Conservation (phyloP, 2,329 filamentous ascomycete species). For the Apiospora phragmitis region DNA sequence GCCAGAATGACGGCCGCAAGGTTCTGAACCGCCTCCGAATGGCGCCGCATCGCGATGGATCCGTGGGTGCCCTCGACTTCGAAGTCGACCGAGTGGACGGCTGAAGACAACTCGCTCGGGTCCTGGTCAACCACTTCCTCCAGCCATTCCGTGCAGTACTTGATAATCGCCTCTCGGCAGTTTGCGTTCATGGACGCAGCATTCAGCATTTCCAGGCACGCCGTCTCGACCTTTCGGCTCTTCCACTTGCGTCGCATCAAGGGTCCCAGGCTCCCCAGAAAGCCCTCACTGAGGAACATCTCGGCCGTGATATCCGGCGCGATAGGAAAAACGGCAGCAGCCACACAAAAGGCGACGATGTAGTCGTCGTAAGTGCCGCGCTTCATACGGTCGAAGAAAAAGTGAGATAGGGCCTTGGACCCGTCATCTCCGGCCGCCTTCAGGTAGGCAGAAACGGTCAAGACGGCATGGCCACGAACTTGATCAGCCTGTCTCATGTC, state of each 20-base stretch:
- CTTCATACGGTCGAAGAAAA: conserved; percentile 71
- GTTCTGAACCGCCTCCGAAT: conserved; percentile 63
- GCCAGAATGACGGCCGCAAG: conserved; percentile 74
- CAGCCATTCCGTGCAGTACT: conserved; percentile 85
- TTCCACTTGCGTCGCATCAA: conserved; percentile 80
- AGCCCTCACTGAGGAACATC: conserved; percentile 86
- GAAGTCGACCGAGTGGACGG: conserved; percentile 50
- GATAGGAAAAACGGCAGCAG: conserved; percentile 83
- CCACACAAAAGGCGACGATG: conserved; percentile 91
- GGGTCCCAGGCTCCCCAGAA: conserved; percentile 73
- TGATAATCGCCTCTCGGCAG: conserved; percentile 81
- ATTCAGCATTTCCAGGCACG: conserved; percentile 85
- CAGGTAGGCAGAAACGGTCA: conserved; percentile 81
- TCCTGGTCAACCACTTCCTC: conserved; percentile 79
- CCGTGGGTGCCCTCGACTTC: conserved; percentile 60
- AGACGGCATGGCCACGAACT: conserved; percentile 77
- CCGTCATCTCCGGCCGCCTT: conserved; percentile 74
- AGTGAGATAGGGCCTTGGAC: conserved; percentile 67
- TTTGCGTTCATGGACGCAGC: conserved; percentile 83
- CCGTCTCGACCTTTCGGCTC: conserved; percentile 81
- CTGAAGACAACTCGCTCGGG: conserved; percentile 53
- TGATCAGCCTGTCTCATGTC: conserved; percentile 77
- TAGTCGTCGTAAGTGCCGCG: conserved; percentile 84
- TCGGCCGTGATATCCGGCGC: conserved; percentile 72
- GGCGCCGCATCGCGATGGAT: conserved; percentile 60